Evolutionary conservation across 345 rosid genomes (phyloP), one percentile per base, ranked within the genome.

Genomic region (Eutrema yunnanense): DNA sequence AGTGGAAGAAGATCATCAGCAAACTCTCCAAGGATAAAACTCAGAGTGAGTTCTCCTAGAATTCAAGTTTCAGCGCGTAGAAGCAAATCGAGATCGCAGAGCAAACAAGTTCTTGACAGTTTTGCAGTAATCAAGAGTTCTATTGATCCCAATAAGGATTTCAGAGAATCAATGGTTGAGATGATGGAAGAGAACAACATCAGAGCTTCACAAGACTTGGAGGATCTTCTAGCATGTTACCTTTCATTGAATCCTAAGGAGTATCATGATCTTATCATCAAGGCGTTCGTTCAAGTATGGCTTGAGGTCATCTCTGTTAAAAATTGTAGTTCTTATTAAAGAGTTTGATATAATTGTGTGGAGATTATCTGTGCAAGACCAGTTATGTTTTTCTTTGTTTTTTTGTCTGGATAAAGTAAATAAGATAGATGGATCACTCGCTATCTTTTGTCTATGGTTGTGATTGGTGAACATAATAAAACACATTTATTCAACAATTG

Each of bases 111-210:
- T 32, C 38, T 83, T 0, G 84, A 82, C 34, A 82, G 90, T 48
- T 69, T 83, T 63, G 92, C 88, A n/a, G 81, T 92, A 0, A 88
- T 85, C 52, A 90, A 88, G 76, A 77, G 79, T 1, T 90, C 98
- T 12, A 10, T 74, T 62, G 96, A 92, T 85, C 98, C 98, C 0
- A 83, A 71, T 72, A 86, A 73, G 26, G 97, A 92, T 76, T 92
- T 92, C 84, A 85, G 83, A 75, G 96, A 88, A 9, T 92, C 97
- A 22, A 92, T 92, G 97, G 81, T 77, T 74, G 98, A 92, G 77
- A 92, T 92, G 97, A 90, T 92, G 33, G 68, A 69, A 79, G 97
- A 86, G 81, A 86, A 90, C 71, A 86, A 86, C 19, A 83, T 92
- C 30, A 80, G 76, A 61, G 65, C 75, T 4, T 77, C 89, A 0